Evolutionary conservation across 2,329 filamentous ascomycete genomes (phyloP), one percentile per base, ranked within the genome.

Genomic region (Colletotrichum chlorophyti): DNA sequence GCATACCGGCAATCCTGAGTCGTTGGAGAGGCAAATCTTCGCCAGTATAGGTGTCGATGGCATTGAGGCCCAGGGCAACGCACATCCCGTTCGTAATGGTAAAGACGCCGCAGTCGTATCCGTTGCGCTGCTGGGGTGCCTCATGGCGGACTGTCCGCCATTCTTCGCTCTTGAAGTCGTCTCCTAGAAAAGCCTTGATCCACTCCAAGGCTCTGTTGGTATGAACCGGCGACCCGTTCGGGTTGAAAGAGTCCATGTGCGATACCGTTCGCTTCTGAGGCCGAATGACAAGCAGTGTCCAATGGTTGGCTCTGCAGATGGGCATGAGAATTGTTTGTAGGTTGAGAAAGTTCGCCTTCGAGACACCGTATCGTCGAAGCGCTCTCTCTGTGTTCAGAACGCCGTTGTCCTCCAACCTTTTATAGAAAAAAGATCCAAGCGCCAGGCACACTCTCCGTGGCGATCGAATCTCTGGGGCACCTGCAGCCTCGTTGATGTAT

Each of bases 101-200:
- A 69, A 91, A 91, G 4, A 92, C 84, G n/a, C 91, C 91, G 64
- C 91, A 93, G 69, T 93, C 91, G 67, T 83, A 85, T 1, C 82
- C 81, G 66, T 93, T 93, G 23, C 74, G 78, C 70, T 93, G 90
- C 3, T 63, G 65, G 0, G 84, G 80, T 31, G 83, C 83, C 14
- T 72, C 70, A 40, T 81, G 77, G n/a, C 73, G 69, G 7, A 82
- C 73, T 1, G 78, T 74, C 21, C 70, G 76, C 90, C 90, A 93
- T 35, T 90, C 86, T 2, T 74, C 72, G 12, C 76, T 74, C 2
- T 79, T 68, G 65, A 83, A 92, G 6, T 73, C 71, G 3, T 81
- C 73, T 14, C 72, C 72, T 6, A 92, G 75, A 48, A 89, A 79
- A 31, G 79, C 75, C 61, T 78, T 69, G 6, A 92, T 72, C 82